Conservation (phyloP, 495 filamentous ascomycete species). For the Penicillium cataractarum region DNA sequence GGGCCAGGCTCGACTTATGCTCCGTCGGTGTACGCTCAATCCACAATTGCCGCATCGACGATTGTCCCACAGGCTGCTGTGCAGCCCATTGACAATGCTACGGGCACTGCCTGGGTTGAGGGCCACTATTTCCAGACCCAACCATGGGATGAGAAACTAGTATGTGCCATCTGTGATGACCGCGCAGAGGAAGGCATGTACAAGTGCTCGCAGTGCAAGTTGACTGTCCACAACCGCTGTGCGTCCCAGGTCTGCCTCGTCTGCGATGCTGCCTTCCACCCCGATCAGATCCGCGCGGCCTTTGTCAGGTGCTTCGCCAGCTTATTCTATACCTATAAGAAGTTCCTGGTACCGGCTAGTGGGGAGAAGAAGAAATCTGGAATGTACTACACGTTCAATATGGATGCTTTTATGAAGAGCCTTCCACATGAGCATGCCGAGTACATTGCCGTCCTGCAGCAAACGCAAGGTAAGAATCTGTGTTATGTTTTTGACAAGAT, state of each 20-base stretch:
- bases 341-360: constrained; percentile 72
- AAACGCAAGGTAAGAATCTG: constrained; percentile 80
- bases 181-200: constrained; percentile 88
- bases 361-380: constrained; percentile 85
- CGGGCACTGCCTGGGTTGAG: constrained; percentile 88
- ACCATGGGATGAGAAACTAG: constrained; percentile 64
- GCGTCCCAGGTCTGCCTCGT: constrained; percentile 79
- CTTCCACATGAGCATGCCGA: constrained; percentile 89
- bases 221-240: constrained; percentile 79
- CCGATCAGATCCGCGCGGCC: constrained; percentile 87
- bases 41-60: constrained; percentile 96
- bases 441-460: constrained; percentile 82
- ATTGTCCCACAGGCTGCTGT: constrained; percentile 90
- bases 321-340: constrained; percentile 94
- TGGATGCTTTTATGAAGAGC: constrained; percentile 89
- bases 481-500: neutral
- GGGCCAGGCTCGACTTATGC: constrained; percentile 82
- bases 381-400: constrained; percentile 88
- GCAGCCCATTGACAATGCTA: constrained; percentile 83
- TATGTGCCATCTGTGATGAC: constrained; percentile 89
- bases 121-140: constrained; percentile 87
- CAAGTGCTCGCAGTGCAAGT: constrained; percentile 77
- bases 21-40: constrained; percentile 93
- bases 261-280: constrained; percentile 86
- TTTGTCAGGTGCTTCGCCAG: constrained; percentile 95